These are phyloP conservation scores for Acanthamoeba culbertsoni DNA, from an alignment of 208 protist genomes.

Conservation along the genomic window DNA sequence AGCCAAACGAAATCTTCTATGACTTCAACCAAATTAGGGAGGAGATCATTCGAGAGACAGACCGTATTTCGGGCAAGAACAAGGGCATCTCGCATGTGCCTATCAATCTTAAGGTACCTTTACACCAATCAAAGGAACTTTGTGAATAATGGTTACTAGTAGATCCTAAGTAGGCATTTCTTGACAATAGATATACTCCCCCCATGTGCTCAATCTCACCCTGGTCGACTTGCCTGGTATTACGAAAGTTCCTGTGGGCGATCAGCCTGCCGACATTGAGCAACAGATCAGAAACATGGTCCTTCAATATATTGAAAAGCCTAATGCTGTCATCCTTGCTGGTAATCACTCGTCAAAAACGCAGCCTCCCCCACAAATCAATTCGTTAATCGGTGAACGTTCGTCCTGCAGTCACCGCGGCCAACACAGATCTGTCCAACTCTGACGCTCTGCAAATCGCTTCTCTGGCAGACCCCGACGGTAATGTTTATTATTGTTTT, in stretches of 20 bases:
- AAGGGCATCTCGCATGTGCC: conserved; percentile 94
- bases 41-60: conserved; percentile 95
- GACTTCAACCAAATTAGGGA: conserved; percentile 94
- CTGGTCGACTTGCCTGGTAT: conserved; percentile 99
- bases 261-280: conserved; percentile 98
- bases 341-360: neutral
- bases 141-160: neutral
- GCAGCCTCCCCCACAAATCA: neutral
- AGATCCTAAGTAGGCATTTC: neutral
- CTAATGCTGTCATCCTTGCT: conserved; percentile 98
- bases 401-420: conserved; percentile 90
- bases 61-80: conserved; percentile 92
- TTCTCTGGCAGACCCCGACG: conserved; percentile 94
- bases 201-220: conserved; percentile 97
- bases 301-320: conserved; percentile 92
- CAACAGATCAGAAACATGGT: conserved; percentile 97
- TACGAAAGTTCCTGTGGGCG: conserved; percentile 96
- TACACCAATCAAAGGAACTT: too few relatives aligned
- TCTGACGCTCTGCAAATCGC: conserved; percentile 97
- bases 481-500: neutral
- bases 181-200: conserved; percentile 77
- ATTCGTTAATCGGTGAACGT: neutral
- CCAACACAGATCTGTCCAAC: conserved; percentile 99
- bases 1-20: conserved; percentile 90
- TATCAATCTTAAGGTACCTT: conserved; percentile 97